Evolutionary conservation across 2,329 filamentous ascomycete genomes (phyloP).

Genomic region (Hortaea sp.): DNA sequence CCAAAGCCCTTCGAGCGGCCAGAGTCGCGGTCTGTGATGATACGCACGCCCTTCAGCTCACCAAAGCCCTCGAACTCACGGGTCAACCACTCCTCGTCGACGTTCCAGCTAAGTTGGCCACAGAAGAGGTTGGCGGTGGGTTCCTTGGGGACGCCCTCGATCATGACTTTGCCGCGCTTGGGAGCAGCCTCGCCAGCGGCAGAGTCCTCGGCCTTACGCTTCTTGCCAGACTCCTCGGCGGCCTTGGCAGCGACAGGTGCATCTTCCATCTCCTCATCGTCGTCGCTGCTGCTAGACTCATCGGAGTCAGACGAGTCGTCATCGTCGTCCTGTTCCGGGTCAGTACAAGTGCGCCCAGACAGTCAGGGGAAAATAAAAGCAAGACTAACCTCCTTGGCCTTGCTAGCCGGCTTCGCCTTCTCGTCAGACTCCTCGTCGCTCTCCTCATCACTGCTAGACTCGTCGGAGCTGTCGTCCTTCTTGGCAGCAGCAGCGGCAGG

Average conservation of each 20-base stretch:
- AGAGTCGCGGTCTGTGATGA: constrained; percentile 72
- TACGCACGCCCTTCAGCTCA: constrained; percentile 60
- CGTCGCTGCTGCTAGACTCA: not conserved
- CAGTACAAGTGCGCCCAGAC: not conserved
- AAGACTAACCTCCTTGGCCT: constrained; percentile 2
- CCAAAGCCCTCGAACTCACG: constrained; percentile 74
- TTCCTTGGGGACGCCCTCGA: constrained; percentile 29
- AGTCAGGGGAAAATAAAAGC: not conserved
- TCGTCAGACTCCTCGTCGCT: constrained; percentile 13
- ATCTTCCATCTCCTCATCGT: constrained; percentile 29
- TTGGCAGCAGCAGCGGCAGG: not conserved
- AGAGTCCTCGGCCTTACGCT: constrained; percentile 54
- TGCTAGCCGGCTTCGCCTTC: constrained; percentile 2
- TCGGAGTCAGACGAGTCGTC: constrained; percentile 9
- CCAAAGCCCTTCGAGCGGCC: constrained; percentile 85
- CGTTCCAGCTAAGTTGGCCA: constrained; percentile 82
- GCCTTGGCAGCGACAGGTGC: constrained; percentile 29
- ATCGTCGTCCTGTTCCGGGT: constrained; percentile 10
- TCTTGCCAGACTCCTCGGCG: constrained; percentile 44
- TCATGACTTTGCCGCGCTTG: constrained; percentile 51
- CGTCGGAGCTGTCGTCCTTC: constrained; percentile 9
- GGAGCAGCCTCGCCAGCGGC: constrained; percentile 38
- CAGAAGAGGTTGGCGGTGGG: constrained; percentile 67
- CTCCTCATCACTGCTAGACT: constrained; percentile 15
- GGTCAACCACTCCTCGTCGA: constrained; percentile 73